phyloP scores from a whole-genome alignment of 148 eudicot genomes.

The Dianthus caryophyllus region DNA sequence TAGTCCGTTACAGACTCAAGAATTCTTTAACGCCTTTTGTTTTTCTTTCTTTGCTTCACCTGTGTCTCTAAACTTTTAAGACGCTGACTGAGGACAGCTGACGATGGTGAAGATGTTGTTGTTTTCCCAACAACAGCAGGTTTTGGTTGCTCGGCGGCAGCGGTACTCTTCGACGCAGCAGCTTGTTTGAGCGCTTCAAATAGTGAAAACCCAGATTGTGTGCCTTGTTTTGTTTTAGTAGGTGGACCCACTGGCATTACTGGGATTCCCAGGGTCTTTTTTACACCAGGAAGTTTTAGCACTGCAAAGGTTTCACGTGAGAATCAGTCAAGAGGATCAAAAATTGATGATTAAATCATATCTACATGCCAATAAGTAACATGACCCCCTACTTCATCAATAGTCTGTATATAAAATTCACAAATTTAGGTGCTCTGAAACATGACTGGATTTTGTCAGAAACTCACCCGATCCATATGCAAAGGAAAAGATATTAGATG shows the following conservation, averaged over 20 bases:
- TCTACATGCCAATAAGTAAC: too few species aligned
- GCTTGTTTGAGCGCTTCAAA: conserved; percentile 47
- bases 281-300: conserved; percentile 61
- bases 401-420: too few species aligned
- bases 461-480: conserved; percentile 71
- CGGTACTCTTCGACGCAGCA: conserved; percentile 23
- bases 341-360: neutral
- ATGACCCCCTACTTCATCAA: too few species aligned
- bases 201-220: conserved; percentile 45
- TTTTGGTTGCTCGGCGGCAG: conserved; percentile 31
- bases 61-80: conserved; percentile 62
- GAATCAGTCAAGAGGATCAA: neutral
- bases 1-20: too few species aligned
- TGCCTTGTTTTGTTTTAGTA: conserved; percentile 9
- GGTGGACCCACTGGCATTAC: conserved; percentile 51
- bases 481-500: conserved; percentile 84
- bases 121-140: conserved; percentile 28
- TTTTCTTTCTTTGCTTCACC: conserved; percentile 72
- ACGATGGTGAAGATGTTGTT: conserved; percentile 19
- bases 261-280: conserved; percentile 65
- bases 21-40: conserved; percentile 39
- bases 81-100: conserved; percentile 58
- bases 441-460: neutral
- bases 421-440: neutral
- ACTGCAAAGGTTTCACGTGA: conserved; percentile 50